phyloP scores from a whole-genome alignment of 2,329 filamentous ascomycete genomes.

The Pestalotiopsis sp. region DNA sequence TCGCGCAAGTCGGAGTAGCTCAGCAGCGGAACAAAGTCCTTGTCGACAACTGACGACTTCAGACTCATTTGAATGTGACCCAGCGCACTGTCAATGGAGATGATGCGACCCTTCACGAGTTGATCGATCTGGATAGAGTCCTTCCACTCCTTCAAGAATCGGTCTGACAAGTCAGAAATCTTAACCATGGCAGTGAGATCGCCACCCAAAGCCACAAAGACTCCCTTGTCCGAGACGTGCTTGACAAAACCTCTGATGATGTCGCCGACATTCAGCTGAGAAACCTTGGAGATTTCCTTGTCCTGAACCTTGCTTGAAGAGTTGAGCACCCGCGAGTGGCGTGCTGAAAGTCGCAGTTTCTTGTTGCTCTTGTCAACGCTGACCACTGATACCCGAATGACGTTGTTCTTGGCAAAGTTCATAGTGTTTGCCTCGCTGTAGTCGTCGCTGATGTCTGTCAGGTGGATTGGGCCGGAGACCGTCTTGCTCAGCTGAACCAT shows the following conservation, averaged over 20 bases:
- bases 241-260: conserved; percentile 90
- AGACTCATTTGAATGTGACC: conserved; percentile 83
- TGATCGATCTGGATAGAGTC: conserved; percentile 85
- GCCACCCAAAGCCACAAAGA: conserved; percentile 84
- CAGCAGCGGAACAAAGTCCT: conserved; percentile 74
- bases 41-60: conserved; percentile 81
- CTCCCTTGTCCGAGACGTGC: conserved; percentile 83
- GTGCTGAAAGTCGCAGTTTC: conserved; percentile 76
- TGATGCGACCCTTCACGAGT: conserved; percentile 84
- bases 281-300: conserved; percentile 70
- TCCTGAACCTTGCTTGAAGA: conserved; percentile 82
- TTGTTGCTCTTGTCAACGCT: conserved; percentile 84
- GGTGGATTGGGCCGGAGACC: conserved; percentile 77
- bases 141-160: conserved; percentile 95
- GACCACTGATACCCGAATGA: conserved; percentile 84
- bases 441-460: conserved; percentile 85
- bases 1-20: conserved; percentile 76
- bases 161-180: conserved; percentile 86
- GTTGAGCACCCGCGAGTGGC: conserved; percentile 87
- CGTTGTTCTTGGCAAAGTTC: conserved; percentile 79
- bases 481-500: conserved; percentile 83
- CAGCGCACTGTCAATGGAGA: conserved; percentile 67
- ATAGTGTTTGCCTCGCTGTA: conserved; percentile 79
- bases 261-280: conserved; percentile 76
- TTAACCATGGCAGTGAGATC: conserved; percentile 81